These are phyloP conservation scores for Collybia mongolica DNA, from an alignment of 768 basidiomycete genomes.

Conservation along the genomic window DNA sequence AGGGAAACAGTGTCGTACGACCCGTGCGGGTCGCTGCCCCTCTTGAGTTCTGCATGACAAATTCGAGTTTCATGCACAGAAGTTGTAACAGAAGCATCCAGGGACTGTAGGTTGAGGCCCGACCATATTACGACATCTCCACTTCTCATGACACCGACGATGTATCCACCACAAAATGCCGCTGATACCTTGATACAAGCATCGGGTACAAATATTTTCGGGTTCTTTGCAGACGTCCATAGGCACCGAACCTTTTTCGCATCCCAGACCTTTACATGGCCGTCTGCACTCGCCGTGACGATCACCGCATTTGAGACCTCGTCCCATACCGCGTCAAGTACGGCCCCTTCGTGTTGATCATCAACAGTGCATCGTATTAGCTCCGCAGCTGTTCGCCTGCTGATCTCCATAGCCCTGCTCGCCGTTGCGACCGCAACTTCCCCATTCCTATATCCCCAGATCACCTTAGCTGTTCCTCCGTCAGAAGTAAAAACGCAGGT, in stretches of 20 bases:
- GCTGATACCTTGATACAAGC: conserved; percentile 50
- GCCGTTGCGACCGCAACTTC: conserved; percentile 63
- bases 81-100: conserved; percentile 15
- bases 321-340: conserved; percentile 57
- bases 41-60: conserved; percentile 28
- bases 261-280: conserved; percentile 75
- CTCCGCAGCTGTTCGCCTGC: conserved; percentile 40
- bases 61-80: conserved; percentile 30
- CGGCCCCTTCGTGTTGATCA: conserved; percentile 64
- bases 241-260: conserved; percentile 49
- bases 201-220: conserved; percentile 38
- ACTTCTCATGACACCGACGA: conserved; percentile 51
- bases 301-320: conserved; percentile 25
- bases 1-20: conserved; percentile 13
- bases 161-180: conserved; percentile 36
- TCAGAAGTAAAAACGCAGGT: conserved; percentile 56
- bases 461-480: conserved; percentile 62
- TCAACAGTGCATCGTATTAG: conserved; percentile 46
- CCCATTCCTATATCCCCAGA: conserved; percentile 75
- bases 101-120: conserved; percentile 31
- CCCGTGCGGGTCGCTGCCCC: conserved; percentile 10
- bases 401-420: conserved; percentile 55
- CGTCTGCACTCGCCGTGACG: conserved; percentile 60
- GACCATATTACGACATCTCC: conserved; percentile 61
- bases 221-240: conserved; percentile 56